Evolutionary conservation across 129 eudicot genomes (phyloP).

Genomic region (Tagetes patula): DNA sequence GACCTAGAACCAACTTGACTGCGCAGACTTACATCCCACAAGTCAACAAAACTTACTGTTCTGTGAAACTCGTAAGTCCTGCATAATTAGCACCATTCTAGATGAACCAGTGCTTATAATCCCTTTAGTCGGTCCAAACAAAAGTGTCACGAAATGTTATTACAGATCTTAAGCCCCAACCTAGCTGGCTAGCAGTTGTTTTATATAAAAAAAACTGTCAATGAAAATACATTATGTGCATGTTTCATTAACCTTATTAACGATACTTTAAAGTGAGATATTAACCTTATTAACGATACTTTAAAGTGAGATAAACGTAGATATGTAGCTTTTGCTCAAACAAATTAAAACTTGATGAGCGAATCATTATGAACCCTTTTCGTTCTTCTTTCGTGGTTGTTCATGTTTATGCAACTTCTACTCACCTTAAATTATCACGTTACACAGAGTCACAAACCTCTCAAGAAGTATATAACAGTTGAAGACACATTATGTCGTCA

Average conservation of each 20-base stretch:
- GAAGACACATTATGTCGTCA: background rate
- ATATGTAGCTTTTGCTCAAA: constrained; percentile 12
- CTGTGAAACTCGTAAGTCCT: background rate
- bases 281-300: too few species aligned
- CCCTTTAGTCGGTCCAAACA: background rate
- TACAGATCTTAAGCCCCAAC: constrained; percentile 2
- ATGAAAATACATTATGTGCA: background rate
- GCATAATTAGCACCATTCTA: background rate
- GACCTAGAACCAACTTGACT: background rate
- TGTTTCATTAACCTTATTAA: constrained; percentile 2
- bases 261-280: background rate
- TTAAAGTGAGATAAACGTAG: background rate
- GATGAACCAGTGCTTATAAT: background rate
- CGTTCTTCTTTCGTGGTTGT: background rate
- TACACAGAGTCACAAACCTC: too few species aligned
- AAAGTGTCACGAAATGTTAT: background rate
- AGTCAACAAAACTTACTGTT: background rate
- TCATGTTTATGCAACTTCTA: background rate
- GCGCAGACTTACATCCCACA: background rate
- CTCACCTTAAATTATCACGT: too few species aligned
- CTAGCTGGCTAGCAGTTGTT: background rate
- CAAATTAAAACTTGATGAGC: background rate
- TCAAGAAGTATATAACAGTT: background rate
- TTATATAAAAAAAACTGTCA: background rate
- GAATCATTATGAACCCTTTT: background rate